Evolutionary conservation across 805 yeast species (phyloP), one percentile per base, ranked within the genome.

Genomic region (Candida rishiriensis): DNA sequence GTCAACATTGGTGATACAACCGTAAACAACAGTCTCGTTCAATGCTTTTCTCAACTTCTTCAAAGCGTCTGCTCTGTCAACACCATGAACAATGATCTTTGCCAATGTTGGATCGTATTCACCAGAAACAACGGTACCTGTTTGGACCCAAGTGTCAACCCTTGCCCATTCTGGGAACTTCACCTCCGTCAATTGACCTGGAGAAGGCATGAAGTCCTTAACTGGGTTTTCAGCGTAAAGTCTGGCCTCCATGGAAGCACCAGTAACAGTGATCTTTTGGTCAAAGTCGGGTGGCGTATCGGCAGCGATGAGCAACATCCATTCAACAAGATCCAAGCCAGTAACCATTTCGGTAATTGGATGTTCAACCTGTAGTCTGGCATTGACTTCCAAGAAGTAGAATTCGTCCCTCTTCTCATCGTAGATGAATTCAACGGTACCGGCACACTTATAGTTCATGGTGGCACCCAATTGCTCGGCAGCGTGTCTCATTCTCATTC

Each of bases 21-120:
- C 99, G 53, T 83, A 79, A 36, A 91, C 84, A 36, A 81, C 83
- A 1, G 98, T 91, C 68, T 89, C 95, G 60, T 83, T 74, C 52
- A 91, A 71, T 5, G 97, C 98, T 55, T 75, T 71, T 61, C 86
- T 81, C 59, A 93, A 74, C 59, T 87, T 84, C 47, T 61, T 61
- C 50, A 93, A 73, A 3, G 97, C 96, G 47, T 90, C 98, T 38
- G 74, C 76, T 65, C 99, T 81, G 63, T 88, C 90, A 45, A 75
- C 79, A 36, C 97, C 98, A 58, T 89, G 91, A 29, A 93, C 98
- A 66, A 91, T 91, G 55, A 93, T 90, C 69, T 91, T 91, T 37
- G 98, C 98, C 53, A 91, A 72, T 10, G 97, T 88, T 39, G 98
- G 98, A 66, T 90, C 99, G 64, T 88, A 91, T 65, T 93, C 97